Evolutionary conservation across 73 alveolate species (phyloP), one percentile per base, ranked within the genome.

Genomic region (Uronychia setigera): DNA sequence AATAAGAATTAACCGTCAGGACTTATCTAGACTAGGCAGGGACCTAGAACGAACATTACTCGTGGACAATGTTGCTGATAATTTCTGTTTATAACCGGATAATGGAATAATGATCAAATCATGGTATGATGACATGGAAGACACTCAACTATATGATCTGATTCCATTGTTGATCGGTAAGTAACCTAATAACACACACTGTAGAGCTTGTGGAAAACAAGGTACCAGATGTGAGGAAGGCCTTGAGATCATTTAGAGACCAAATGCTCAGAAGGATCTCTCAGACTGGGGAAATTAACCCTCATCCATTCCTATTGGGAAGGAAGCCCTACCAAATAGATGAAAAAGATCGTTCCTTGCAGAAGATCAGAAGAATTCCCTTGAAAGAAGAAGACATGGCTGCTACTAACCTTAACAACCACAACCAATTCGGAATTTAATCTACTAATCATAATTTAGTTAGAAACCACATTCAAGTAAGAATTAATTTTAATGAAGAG

Each of bases 51-150:
- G 60, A 78, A 87, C 94, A 14, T 31, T 91, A 27, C 80, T 91
- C 27, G 82, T 91, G 0, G 96, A 91, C 74, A 91, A 91, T 78
- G 80, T 84, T 31, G 74, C 59, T 29, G 96, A 91, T 79, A 91
- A 91, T 75, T 91, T 91, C 80, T 59, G 26, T 14, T 31, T 87
- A 32, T 77, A 95, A 86, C 95, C 96, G 33, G 96, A 92, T 74
- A 95, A 95, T 85, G 98, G 98, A 1, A 84, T 95, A 46, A 88
- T 81, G 82, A 95, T 95, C 31, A 87, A 92, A 76, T 84, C 96
- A 29, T 95, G 93, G 95, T 85, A 67, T 34, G 97, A 94, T 30
- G 96, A 95, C 33, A 91, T 77, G 82, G 77, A 90, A 78, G 98
- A 95, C 76, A 33, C 60, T 29, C 97, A 95, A 46, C 89, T 95